Evolutionary conservation across 2,329 filamentous ascomycete species (phyloP).

Genomic region (Balansia obtecta): DNA sequence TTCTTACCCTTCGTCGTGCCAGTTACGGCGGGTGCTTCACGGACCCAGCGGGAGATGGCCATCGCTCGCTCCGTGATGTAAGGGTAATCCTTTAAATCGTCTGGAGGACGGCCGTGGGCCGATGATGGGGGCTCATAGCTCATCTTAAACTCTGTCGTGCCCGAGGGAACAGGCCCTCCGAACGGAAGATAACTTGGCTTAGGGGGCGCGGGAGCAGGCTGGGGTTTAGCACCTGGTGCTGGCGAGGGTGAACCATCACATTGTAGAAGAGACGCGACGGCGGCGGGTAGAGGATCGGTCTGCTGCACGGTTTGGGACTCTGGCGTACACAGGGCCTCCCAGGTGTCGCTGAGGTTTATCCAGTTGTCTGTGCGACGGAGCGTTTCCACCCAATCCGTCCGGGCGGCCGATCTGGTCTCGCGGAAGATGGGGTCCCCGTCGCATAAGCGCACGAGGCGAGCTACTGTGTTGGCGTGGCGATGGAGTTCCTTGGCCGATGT

Average conservation of each 20-base stretch:
- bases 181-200: slow-evolving; percentile 4
- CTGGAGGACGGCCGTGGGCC: slow-evolving; percentile 11
- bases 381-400: slow-evolving; percentile 71
- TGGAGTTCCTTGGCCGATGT: slow-evolving; percentile 66
- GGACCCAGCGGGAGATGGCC: slow-evolving; percentile 58
- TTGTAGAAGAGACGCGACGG: background rate
- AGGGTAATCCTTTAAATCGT: slow-evolving; percentile 51
- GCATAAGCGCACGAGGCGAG: slow-evolving; percentile 58
- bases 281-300: background rate
- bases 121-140: background rate
- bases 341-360: slow-evolving; percentile 50
- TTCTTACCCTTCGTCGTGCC: slow-evolving; percentile 26
- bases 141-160: background rate
- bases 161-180: background rate
- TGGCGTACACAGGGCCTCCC: slow-evolving; percentile 60
- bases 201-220: slow-evolving; percentile 7
- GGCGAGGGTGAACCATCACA: slow-evolving; percentile 26
- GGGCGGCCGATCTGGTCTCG: slow-evolving; percentile 54
- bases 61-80: slow-evolving; percentile 58
- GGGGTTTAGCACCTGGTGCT: slow-evolving; percentile 7
- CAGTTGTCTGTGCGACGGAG: slow-evolving; percentile 53
- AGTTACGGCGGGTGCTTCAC: slow-evolving; percentile 37
- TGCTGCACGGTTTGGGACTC: background rate
- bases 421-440: slow-evolving; percentile 77
- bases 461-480: slow-evolving; percentile 72